phyloP scores from a whole-genome alignment of 2,329 filamentous ascomycete genomes.

The Penicillium sp. region DNA sequence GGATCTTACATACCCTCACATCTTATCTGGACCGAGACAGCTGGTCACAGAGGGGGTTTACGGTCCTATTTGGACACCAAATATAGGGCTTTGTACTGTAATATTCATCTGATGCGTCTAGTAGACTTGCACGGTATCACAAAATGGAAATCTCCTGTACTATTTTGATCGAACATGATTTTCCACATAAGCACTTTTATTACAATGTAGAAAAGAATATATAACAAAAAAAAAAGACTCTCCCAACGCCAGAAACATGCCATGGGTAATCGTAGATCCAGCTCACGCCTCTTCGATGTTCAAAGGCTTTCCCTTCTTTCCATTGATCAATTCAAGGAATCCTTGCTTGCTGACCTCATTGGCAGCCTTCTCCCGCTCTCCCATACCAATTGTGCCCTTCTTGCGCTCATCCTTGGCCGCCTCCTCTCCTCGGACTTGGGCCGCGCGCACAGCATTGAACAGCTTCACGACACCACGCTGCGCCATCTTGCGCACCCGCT shows the following conservation, averaged over 20 bases:
- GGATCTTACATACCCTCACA: background rate
- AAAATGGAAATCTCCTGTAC: conserved; percentile 25
- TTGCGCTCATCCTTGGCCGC: conserved; percentile 58
- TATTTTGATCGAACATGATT: conserved; percentile 16
- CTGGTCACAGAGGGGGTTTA: background rate
- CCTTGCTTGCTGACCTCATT: conserved; percentile 96
- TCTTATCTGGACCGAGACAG: background rate
- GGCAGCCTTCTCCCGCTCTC: conserved; percentile 72
- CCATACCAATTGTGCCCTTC: conserved; percentile 68
- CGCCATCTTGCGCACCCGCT: conserved; percentile 72
- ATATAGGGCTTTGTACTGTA: conserved; percentile 23
- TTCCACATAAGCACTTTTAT: background rate
- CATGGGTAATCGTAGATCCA: conserved; percentile 20
- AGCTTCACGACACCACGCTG: conserved; percentile 90
- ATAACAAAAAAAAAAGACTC: conserved; percentile 4
- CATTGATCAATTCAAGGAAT: conserved; percentile 78
- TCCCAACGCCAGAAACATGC: conserved; percentile 31
- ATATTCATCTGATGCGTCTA: conserved; percentile 20
- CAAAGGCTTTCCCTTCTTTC: conserved; percentile 45
- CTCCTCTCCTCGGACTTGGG: conserved; percentile 78
- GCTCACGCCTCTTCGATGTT: conserved; percentile 38
- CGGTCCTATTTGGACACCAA: conserved; percentile 1
- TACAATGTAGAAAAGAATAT: too few species aligned
- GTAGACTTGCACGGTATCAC: conserved; percentile 15
- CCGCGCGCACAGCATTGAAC: conserved; percentile 88